These are phyloP conservation scores for Apiotrichum domesticum DNA, from an alignment of 1,284 basidiomycete species.

Conservation along the genomic window DNA sequence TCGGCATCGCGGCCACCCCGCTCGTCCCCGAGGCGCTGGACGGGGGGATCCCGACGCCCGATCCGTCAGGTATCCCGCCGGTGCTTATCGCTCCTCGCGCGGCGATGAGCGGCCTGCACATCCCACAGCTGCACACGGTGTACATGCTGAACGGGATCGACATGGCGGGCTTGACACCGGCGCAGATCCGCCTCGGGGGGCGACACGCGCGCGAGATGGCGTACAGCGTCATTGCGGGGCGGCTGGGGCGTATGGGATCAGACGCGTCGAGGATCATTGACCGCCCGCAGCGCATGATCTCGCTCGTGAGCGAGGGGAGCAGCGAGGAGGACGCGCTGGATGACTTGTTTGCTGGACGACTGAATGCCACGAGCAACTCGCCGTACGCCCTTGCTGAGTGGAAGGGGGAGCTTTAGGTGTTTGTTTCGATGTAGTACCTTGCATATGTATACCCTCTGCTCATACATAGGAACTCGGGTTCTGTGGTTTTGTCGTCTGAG, in stretches of 20 bases:
- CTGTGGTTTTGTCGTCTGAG: no score
- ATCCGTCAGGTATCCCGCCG: background rate
- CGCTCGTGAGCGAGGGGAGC: conserved; percentile 18
- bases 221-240: conserved; percentile 27
- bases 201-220: conserved; percentile 9
- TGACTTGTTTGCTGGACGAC: conserved; percentile 20
- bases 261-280: background rate
- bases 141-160: conserved; percentile 34
- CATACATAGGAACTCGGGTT: no score
- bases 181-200: conserved; percentile 15
- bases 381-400: conserved; percentile 3
- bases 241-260: conserved; percentile 29
- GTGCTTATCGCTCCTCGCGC: conserved; percentile 22
- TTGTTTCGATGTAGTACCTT: background rate
- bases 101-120: conserved; percentile 27
- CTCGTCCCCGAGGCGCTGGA: conserved; percentile 24
- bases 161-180: conserved; percentile 13
- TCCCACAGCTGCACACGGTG: conserved; percentile 26
- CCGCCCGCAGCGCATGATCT: conserved; percentile 21
- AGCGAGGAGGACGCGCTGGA: conserved; percentile 22
- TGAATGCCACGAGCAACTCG: background rate
- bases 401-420: conserved; percentile 5
- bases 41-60: conserved; percentile 4
- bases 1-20: conserved; percentile 16
- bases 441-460: background rate